Percentiles rank a stretch among this genome's conserved stretches.
phyloP scores from a whole-genome alignment of 176 grass and related monocot species.

The Zizania latifolia region DNA sequence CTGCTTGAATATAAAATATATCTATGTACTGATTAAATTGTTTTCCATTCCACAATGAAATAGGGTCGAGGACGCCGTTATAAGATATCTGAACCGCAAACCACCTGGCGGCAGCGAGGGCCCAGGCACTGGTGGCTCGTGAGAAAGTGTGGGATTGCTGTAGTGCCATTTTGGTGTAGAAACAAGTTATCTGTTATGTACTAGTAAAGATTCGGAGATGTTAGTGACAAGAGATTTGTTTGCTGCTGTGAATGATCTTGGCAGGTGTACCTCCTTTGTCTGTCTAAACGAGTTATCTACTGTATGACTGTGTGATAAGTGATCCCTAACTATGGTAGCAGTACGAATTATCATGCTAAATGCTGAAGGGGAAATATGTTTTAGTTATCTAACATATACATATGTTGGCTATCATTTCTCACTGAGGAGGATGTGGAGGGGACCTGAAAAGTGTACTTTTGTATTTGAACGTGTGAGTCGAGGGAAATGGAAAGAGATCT shows the following conservation, averaged over 20 bases:
- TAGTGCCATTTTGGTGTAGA: slow-evolving; percentile 34
- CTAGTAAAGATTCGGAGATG: slow-evolving; percentile 20
- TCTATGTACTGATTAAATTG: slow-evolving; percentile 30
- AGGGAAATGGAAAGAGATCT: slow-evolving; percentile 25
- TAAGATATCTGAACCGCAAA: slow-evolving; percentile 90
- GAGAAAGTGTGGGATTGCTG: slow-evolving; percentile 10
- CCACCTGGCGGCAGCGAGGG: slow-evolving; percentile 53
- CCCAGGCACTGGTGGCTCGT: slow-evolving; percentile 48
- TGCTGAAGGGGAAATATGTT: not conserved
- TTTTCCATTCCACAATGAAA: not conserved
- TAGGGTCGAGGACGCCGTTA: slow-evolving; percentile 96
- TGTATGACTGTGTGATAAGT: slow-evolving; percentile 27
- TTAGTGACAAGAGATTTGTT: slow-evolving; percentile 27
- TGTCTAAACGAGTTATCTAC: slow-evolving; percentile 16
- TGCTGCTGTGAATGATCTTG: slow-evolving; percentile 10
- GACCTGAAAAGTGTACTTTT: slow-evolving; percentile 8
- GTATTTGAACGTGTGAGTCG: slow-evolving; percentile 29
- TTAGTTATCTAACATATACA: not conserved
- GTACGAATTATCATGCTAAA: slow-evolving; percentile 3
- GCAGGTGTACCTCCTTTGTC: slow-evolving; percentile 8
- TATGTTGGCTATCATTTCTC: not conserved
- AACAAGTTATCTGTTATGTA: slow-evolving; percentile 37
- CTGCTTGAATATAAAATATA: not conserved
- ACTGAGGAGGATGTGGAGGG: not conserved
- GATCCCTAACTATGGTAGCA: slow-evolving; percentile 14